These are phyloP conservation scores for Exophiala aquamarina DNA, from an alignment of 2,329 filamentous ascomycete genomes.

Conservation along the genomic window DNA sequence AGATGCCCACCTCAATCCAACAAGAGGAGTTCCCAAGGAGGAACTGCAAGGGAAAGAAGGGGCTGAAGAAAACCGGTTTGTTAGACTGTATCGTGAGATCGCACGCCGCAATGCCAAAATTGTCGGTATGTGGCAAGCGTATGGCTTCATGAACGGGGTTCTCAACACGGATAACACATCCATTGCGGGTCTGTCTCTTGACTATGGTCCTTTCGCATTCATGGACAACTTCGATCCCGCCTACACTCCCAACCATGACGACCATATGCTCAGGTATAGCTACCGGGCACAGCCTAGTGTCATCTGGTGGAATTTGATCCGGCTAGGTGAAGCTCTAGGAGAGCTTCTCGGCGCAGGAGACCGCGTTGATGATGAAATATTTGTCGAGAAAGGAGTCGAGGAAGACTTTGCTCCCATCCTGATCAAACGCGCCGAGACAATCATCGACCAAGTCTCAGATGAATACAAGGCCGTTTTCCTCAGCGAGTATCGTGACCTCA, in stretches of 20 bases:
- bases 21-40: slow-evolving; percentile 55
- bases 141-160: slow-evolving; percentile 99
- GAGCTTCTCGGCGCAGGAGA: slow-evolving; percentile 80
- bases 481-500: slow-evolving; percentile 82
- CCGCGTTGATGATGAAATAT: slow-evolving; percentile 68
- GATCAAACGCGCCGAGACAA: slow-evolving; percentile 74
- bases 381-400: slow-evolving; percentile 69
- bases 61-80: slow-evolving; percentile 79
- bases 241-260: slow-evolving; percentile 97
- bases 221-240: slow-evolving; percentile 93
- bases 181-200: slow-evolving; percentile 81
- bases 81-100: slow-evolving; percentile 83
- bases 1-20: slow-evolving; percentile 37
- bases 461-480: slow-evolving; percentile 89
- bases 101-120: slow-evolving; percentile 80
- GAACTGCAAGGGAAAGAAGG: slow-evolving; percentile 67
- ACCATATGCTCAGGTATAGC: slow-evolving; percentile 79
- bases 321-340: slow-evolving; percentile 83
- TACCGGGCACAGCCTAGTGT: slow-evolving; percentile 94
- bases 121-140: slow-evolving; percentile 93
- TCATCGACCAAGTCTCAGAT: slow-evolving; percentile 78
- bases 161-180: slow-evolving; percentile 98
- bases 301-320: slow-evolving; percentile 98
- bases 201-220: slow-evolving; percentile 96
- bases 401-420: slow-evolving; percentile 69